Conservation (phyloP, 2,329 filamentous ascomycete species). For the Aspergillus melleus region DNA sequence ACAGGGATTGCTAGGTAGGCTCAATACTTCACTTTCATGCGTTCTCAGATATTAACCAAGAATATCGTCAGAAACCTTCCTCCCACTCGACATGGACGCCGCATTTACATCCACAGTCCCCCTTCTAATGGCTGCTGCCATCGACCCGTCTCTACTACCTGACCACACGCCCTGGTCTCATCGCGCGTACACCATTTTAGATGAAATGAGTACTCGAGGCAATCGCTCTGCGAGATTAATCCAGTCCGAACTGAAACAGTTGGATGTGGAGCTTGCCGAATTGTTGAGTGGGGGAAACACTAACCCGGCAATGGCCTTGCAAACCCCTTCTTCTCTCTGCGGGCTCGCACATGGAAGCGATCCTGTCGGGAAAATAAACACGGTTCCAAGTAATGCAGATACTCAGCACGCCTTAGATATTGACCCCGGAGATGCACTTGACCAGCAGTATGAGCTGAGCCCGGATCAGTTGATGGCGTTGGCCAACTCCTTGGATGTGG, state of each 20-base stretch:
- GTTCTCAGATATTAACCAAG: no score
- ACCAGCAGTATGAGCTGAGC: background rate
- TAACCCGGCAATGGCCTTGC: background rate
- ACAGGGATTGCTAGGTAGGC: conserved; percentile 12
- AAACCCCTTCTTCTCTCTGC: background rate
- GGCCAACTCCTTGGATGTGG: conserved; percentile 1
- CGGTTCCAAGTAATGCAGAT: background rate
- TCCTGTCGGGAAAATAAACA: background rate
- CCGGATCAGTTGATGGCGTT: conserved; percentile 1
- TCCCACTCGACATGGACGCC: conserved; percentile 48
- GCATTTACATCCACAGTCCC: conserved; percentile 44
- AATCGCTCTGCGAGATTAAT: conserved; percentile 44
- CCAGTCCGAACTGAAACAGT: conserved; percentile 9
- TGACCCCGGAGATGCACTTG: background rate
- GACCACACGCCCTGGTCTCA: conserved; percentile 29
- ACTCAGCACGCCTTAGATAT: background rate
- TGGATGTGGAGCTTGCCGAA: conserved; percentile 11
- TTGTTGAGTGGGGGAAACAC: background rate
- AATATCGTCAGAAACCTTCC: conserved; percentile 37
- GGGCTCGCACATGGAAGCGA: background rate
- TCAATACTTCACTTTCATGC: no score
- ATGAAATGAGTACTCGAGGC: conserved; percentile 44
- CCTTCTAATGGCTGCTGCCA: conserved; percentile 38
- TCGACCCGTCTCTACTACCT: conserved; percentile 36
- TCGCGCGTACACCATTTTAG: conserved; percentile 27